phyloP scores from a whole-genome alignment of 495 filamentous ascomycete genomes.

The Filosporella fistucella region DNA sequence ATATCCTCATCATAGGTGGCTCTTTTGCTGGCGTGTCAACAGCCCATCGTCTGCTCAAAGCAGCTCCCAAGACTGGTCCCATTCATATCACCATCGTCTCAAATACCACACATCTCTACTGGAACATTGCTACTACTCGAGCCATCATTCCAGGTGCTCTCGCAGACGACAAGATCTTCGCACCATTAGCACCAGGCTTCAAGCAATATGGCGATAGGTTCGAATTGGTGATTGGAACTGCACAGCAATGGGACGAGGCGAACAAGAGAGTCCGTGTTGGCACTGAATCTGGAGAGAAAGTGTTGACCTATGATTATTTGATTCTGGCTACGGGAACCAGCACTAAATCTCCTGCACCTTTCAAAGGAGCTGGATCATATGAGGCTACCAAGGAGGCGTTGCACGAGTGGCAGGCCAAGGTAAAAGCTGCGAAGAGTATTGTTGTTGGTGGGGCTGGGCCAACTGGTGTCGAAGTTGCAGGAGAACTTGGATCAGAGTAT shows the following conservation, averaged over 20 bases:
- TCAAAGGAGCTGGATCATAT: conserved; percentile 39
- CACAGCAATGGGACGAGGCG: conserved; percentile 39
- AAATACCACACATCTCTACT: conserved; percentile 31
- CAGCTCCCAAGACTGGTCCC: conserved; percentile 14
- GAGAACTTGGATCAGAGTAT: conserved; percentile 50
- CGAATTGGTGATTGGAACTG: conserved; percentile 51
- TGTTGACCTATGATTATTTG: conserved; percentile 44
- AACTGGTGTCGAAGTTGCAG: conserved; percentile 60
- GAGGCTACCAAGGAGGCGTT: conserved; percentile 39
- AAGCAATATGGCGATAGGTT: conserved; percentile 44
- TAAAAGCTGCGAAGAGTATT: conserved; percentile 51
- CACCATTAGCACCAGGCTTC: conserved; percentile 39
- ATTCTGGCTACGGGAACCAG: conserved; percentile 50
- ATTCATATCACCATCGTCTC: conserved; percentile 32
- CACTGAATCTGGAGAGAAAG: conserved; percentile 19
- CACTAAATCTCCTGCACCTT: conserved; percentile 36
- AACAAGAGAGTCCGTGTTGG: conserved; percentile 37
- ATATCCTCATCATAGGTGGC: conserved; percentile 30
- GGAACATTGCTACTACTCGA: conserved; percentile 29
- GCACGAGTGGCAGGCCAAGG: conserved; percentile 36
- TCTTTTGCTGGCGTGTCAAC: conserved; percentile 19
- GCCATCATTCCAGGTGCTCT: conserved; percentile 29
- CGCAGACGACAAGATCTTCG: conserved; percentile 27
- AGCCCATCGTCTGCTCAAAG: conserved; percentile 17
- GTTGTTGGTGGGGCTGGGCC: conserved; percentile 64